Evolutionary conservation across 2,329 filamentous ascomycete species (phyloP).

Genomic region (Colletotrichum horii): DNA sequence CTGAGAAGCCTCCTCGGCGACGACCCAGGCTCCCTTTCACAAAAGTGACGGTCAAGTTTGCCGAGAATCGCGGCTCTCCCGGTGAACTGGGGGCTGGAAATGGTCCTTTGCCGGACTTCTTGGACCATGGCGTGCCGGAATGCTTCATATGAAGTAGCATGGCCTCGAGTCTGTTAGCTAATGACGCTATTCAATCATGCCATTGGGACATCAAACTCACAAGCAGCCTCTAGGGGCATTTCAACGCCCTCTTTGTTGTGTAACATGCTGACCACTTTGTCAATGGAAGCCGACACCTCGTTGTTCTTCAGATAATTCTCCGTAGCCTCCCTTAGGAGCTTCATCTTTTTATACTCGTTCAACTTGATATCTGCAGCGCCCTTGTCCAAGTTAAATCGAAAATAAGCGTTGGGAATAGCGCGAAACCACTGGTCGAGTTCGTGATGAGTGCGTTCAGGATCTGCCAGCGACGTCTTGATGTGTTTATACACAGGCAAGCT

Average conservation of each 20-base stretch:
- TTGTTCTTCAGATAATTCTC: conserved; percentile 23
- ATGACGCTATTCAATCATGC: neutral
- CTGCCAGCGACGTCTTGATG: conserved; percentile 7
- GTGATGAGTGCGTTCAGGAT: conserved; percentile 26
- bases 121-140: neutral
- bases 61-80: conserved; percentile 28
- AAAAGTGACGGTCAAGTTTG: conserved; percentile 19
- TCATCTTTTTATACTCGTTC: conserved; percentile 30
- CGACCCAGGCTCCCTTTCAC: conserved; percentile 4
- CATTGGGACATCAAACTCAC: conserved; percentile 19
- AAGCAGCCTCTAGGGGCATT: conserved; percentile 23
- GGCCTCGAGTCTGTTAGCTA: neutral
- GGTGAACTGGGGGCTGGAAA: conserved; percentile 21
- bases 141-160: conserved; percentile 5
- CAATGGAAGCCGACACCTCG: conserved; percentile 21
- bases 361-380: conserved; percentile 28
- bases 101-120: neutral
- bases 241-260: conserved; percentile 3
- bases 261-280: conserved; percentile 25
- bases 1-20: conserved; percentile 25
- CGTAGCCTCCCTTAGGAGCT: conserved; percentile 26
- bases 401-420: conserved; percentile 26
- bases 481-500: neutral
- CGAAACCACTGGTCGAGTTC: conserved; percentile 19
- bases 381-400: conserved; percentile 31